Evolutionary conservation across 2,329 filamentous ascomycete genomes (phyloP).

Genomic region (Hansfordia pulvinata): DNA sequence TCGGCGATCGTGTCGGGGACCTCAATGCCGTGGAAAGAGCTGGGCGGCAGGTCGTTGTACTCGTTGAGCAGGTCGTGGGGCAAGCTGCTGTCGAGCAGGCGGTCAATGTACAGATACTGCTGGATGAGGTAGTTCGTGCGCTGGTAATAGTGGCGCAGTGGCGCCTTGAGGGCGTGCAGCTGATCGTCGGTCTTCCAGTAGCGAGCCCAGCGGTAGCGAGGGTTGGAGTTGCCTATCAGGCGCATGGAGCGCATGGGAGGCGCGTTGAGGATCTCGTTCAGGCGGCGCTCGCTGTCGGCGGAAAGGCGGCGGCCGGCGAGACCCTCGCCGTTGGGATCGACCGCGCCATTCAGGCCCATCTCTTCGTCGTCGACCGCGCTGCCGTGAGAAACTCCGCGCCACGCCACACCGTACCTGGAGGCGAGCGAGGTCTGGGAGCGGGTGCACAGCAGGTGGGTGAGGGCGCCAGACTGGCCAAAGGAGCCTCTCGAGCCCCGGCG

Average conservation of each 20-base stretch:
- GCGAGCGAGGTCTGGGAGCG: constrained; percentile 14
- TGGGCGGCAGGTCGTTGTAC: constrained; percentile 54
- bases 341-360: constrained; percentile 5
- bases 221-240: constrained; percentile 79
- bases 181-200: constrained; percentile 78
- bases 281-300: constrained; percentile 40
- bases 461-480: too few relatives aligned
- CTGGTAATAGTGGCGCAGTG: constrained; percentile 79
- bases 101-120: constrained; percentile 88
- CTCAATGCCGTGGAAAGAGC: constrained; percentile 38
- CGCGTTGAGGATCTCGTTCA: constrained; percentile 46
- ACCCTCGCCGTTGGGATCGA: constrained; percentile 27
- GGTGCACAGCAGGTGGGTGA: constrained; percentile 14
- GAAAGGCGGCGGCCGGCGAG: constrained; percentile 28
- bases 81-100: constrained; percentile 79
- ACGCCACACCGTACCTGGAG: constrained; percentile 15
- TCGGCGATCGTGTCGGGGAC: constrained; percentile 68
- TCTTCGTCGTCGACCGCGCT: constrained; percentile 11
- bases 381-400: constrained; percentile 8
- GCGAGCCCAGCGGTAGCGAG: constrained; percentile 70
- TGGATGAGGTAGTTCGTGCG: constrained; percentile 79
- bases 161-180: constrained; percentile 55
- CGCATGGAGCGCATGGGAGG: constrained; percentile 71
- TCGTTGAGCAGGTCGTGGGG: constrained; percentile 86
- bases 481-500: too few relatives aligned